Evolutionary conservation across 441 rosid species (phyloP), one percentile per base, ranked within the genome.

Genomic region (Jatropha podagrica): DNA sequence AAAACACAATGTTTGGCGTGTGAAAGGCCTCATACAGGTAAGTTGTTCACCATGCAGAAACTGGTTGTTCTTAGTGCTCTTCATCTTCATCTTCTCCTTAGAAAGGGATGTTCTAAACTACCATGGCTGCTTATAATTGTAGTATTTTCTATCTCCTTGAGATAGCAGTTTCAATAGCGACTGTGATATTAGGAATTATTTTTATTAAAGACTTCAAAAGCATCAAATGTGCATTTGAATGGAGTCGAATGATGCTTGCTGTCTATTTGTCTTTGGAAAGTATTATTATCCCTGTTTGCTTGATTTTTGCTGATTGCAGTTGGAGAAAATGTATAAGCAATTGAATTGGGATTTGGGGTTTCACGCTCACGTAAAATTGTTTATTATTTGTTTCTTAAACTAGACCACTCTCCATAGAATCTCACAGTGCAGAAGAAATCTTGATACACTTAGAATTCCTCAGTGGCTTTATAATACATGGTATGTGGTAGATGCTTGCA

Each of bases 1-100:
- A 42, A 95, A 87, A 78, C 95, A 95, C 79, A 95, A 93, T 51
- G 98, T 95, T 1, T 95, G 99, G 99, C 90, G 98, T 4, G 96
- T 96, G 5, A 96, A 96, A 83, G 99, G 99, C 81, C 85, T 93
- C 80, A 95, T 95, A 78, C 99, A 95, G 97, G 99, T 91, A 79
- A 62, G 48, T 76, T 44, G 11, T 71, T 74, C 62, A 37, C 52
- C 49, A 7, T 75, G 69, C 42, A 51, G 69, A 77, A 71, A 38
- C 59, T 51, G 61, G 51, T 54, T 63, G 42, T 58, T 42, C 17
- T 59, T 38, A 58, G 32, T 23, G 4, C 41, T 15, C 37, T n/a
- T 65, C 37, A 15, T 66, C 55, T 56, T 20, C 26, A 0, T 61
- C n/a, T 51, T 61, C 59, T 62, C 4, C 27, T 20, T 40, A 38